Percentiles rank a stretch among this genome's conserved stretches.
Evolutionary conservation across 2,329 filamentous ascomycete species (phyloP).

Genomic region (Ophiostoma tasmaniense): DNA sequence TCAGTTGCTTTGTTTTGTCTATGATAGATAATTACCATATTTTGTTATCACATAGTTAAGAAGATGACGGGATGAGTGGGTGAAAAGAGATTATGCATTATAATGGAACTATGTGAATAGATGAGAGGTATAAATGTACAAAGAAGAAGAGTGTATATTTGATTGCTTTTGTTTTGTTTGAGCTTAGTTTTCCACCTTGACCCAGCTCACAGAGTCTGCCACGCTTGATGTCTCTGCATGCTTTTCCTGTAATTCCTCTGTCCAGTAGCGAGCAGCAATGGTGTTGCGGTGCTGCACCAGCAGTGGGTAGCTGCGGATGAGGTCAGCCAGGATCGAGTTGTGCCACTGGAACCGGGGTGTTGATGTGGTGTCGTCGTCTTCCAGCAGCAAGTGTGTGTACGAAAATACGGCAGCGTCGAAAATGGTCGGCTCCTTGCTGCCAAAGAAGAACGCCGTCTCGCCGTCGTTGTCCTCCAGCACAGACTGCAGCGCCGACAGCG

Average conservation of each 20-base stretch:
- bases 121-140: background rate
- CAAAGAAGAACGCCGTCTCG: constrained; percentile 34
- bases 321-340: constrained; percentile 49
- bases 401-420: constrained; percentile 88
- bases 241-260: background rate
- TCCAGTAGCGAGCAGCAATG: constrained; percentile 25
- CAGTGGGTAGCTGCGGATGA: constrained; percentile 49
- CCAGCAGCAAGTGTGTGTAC: constrained; percentile 74
- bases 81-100: background rate
- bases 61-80: background rate
- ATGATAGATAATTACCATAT: background rate
- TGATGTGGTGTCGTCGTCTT: constrained; percentile 33
- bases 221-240: background rate
- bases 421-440: constrained; percentile 58
- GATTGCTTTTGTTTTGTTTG: background rate
- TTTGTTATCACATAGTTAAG: background rate
- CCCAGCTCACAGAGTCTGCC: background rate
- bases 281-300: constrained; percentile 55
- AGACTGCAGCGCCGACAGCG: constrained; percentile 39
- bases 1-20: background rate
- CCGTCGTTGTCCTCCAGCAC: constrained; percentile 28
- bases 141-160: background rate
- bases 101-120: background rate
- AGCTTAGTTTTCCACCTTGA: background rate
- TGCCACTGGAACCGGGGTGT: constrained; percentile 47